Conservation (phyloP, 139 green algal species). For the Chlorella sp. region DNA sequence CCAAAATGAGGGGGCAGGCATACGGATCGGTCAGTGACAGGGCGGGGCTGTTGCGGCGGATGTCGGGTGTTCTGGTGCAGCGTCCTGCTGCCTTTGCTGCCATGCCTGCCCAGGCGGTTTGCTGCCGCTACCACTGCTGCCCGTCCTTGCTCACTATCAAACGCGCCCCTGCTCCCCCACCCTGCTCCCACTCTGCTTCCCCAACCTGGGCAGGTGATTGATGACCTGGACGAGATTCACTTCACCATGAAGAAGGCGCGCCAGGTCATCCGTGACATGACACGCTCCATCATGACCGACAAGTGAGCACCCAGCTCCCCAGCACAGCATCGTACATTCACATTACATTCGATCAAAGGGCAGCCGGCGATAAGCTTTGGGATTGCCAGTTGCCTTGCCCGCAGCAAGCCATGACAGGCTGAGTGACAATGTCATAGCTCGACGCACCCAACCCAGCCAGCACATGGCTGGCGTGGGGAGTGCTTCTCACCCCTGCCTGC, state of each 20-base stretch:
- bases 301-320: constrained; percentile 55
- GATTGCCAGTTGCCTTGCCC: no score
- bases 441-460: not conserved
- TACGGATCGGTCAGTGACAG: no score
- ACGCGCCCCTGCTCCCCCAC: not conserved
- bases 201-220: constrained; percentile 45
- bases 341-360: not conserved
- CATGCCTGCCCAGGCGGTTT: not conserved
- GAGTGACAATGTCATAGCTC: not conserved
- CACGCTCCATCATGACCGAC: constrained; percentile 85
- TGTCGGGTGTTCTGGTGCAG: no score
- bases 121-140: not conserved
- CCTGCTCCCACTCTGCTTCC: not conserved
- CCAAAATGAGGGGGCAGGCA: no score
- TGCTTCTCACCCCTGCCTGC: not conserved
- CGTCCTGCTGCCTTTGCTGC: no score
- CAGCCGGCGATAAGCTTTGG: not conserved
- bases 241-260: constrained; percentile 90
- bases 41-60: no score
- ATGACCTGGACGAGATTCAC: constrained; percentile 91
- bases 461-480: not conserved
- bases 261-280: constrained; percentile 87
- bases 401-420: no score
- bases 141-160: not conserved
- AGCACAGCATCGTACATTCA: not conserved